Conservation (phyloP, 345 rosid species). For the Corymbia maculata region DNA sequence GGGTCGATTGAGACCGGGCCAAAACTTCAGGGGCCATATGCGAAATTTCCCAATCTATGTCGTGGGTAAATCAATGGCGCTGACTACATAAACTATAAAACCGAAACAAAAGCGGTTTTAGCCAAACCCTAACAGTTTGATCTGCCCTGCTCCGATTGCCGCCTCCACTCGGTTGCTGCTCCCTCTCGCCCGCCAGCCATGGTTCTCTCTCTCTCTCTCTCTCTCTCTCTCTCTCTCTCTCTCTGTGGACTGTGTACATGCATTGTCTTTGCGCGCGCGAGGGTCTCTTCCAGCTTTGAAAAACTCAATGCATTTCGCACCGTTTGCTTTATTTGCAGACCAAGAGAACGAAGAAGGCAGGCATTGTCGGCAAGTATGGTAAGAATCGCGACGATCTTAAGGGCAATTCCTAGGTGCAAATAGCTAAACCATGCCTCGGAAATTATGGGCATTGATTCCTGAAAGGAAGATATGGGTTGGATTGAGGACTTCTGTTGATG, state of each 20-base stretch:
- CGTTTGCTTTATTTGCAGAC: slow-evolving; percentile 10
- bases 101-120: not conserved
- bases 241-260: not conserved
- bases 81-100: not conserved
- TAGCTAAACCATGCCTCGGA: not conserved
- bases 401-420: not conserved
- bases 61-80: not conserved
- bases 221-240: not conserved
- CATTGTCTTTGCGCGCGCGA: not conserved
- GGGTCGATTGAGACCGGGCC: not conserved
- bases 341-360: slow-evolving; percentile 30
- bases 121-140: not conserved
- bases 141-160: not conserved
- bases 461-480: not conserved
- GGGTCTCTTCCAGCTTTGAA: not conserved
- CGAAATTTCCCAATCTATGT: not conserved
- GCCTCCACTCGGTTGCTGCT: not conserved
- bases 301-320: not conserved
- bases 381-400: not conserved
- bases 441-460: not conserved
- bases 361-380: slow-evolving; percentile 25
- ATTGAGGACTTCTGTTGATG: not conserved
- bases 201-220: not conserved
- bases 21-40: not conserved
- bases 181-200: not conserved